Evolutionary conservation across 768 basidiomycete species (phyloP).

Genomic region (Hygrocybe punicea): DNA sequence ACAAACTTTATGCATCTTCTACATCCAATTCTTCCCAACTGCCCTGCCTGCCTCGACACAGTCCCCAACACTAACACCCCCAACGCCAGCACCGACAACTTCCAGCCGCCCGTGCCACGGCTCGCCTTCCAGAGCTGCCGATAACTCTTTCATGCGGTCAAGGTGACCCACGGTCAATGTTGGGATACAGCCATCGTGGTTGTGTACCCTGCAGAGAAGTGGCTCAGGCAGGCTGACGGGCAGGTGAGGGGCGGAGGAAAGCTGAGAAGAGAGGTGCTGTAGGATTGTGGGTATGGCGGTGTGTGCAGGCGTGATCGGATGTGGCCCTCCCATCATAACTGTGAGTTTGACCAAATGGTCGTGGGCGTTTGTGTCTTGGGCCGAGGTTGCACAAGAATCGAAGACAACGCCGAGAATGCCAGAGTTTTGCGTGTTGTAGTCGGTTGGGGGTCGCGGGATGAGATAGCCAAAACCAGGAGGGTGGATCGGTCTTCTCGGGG

Average conservation of each 20-base stretch:
- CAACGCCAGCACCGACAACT: conserved; percentile 80
- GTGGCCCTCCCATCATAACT: conserved; percentile 86
- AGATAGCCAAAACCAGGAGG: conserved; percentile 94
- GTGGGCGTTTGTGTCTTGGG: conserved; percentile 41
- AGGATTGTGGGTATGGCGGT: conserved; percentile 29
- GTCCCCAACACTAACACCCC: conserved; percentile 83
- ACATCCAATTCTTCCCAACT: conserved; percentile 44
- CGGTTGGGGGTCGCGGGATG: conserved; percentile 68
- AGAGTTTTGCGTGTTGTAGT: conserved; percentile 41
- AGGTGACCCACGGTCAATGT: conserved; percentile 70
- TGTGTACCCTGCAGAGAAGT: conserved; percentile 47
- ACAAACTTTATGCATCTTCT: background rate
- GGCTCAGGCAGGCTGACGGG: conserved; percentile 48
- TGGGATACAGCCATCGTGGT: conserved; percentile 73
- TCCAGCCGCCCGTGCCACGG: conserved; percentile 52
- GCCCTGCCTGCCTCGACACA: conserved; percentile 73
- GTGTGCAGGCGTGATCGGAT: conserved; percentile 33
- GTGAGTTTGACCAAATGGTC: conserved; percentile 69
- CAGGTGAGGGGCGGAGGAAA: conserved; percentile 22
- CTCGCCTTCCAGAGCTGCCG: conserved; percentile 35
- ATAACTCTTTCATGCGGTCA: conserved; percentile 61
- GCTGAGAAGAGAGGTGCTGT: conserved; percentile 42
- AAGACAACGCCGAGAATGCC: conserved; percentile 84
- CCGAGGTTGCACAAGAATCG: conserved; percentile 73
- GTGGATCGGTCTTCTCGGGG: conserved; percentile 50